Base-by-base conservation (phyloP, 2,329 filamentous ascomycete species). In the Alternaria longipes region DNA sequence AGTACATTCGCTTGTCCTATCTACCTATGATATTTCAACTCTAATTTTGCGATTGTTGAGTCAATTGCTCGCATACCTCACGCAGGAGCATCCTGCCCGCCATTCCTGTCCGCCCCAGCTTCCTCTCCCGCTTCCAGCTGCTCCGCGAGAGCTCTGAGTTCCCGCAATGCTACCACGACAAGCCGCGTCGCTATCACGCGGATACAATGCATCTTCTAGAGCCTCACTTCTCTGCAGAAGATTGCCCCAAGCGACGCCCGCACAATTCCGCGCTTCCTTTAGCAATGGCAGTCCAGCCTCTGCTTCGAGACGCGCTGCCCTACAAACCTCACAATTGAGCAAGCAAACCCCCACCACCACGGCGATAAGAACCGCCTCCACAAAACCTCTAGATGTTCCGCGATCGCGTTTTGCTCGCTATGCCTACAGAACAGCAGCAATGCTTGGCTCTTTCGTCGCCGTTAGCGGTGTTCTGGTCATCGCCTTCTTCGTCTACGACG, bases 401-500 rank as follows among this genome's bases (percentile, higher is more conserved):
- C 73, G 54, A 65, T 77, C 75, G 66, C 80, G 67, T 30, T 32
- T 84, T 11, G 64, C 81, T 8, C 81, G 82, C 47, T 88, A 91
- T 71, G 78, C 88, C 46, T 92, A 91, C 75, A 87, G 91, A 68
- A 84, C 87, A 32, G 90, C 93, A 34, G 88, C 91, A 3, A 87
- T 86, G 71, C 79, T 92, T 22, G 95, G 95, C 40, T 89, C 91
- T 60, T 91, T 94, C 51, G 85, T 95, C 38, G 83, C 90, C 8
- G 84, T 94, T 52, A 78, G 91, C 56, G 89, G 91, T 34, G 81
- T 85, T 4, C 84, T 91, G 6, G 85, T 98, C 7, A 80, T 93
- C 20, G 91, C 85, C 50, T 97, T 99, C 84, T 99, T 99, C 81
- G 70, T 95, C 70, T 99, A 97, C 81, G 95, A 99, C 82, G 90